Evolutionary conservation across 345 rosid genomes (phyloP).

Genomic region (Carallia pectinifolia): DNA sequence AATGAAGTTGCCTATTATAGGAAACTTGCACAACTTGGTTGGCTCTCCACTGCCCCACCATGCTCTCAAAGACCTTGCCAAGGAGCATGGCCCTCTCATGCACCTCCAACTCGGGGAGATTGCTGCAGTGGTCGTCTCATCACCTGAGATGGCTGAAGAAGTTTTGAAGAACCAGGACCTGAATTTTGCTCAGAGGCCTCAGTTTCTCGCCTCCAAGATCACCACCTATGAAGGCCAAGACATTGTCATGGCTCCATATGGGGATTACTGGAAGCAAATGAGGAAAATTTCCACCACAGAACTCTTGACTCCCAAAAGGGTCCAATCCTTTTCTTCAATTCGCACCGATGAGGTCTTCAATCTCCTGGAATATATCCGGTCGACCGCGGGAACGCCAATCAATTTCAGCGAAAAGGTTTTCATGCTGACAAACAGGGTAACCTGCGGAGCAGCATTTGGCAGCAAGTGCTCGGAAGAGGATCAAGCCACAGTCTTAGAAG

Average conservation of each 20-base stretch:
- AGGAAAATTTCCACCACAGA: background rate
- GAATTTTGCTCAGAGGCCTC: constrained; percentile 18
- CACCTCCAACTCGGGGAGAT: constrained; percentile 22
- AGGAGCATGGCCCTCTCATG: constrained; percentile 21
- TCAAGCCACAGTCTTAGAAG: background rate
- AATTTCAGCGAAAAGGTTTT: constrained; percentile 4
- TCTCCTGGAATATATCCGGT: background rate
- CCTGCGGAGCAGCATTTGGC: constrained; percentile 18
- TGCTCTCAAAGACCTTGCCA: constrained; percentile 15
- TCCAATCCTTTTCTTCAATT: constrained; percentile 3
- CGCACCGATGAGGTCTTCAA: constrained; percentile 15
- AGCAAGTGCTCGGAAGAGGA: constrained; percentile 5
- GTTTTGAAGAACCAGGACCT: constrained; percentile 18
- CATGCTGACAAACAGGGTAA: constrained; percentile 4
- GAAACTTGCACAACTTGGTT: constrained; percentile 19
- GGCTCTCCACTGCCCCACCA: constrained; percentile 15
- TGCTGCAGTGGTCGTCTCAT: constrained; percentile 12
- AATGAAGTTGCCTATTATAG: constrained; percentile 24
- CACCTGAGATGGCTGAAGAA: constrained; percentile 7
- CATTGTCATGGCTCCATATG: constrained; percentile 15
- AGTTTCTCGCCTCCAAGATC: background rate
- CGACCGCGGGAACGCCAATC: background rate
- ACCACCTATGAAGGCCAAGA: background rate
- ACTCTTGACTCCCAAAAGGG: constrained; percentile 11
- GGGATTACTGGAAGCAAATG: constrained; percentile 24